Base-by-base conservation (phyloP, 108 stramenopile genomes). In the Nitzschia putrida region DNA sequence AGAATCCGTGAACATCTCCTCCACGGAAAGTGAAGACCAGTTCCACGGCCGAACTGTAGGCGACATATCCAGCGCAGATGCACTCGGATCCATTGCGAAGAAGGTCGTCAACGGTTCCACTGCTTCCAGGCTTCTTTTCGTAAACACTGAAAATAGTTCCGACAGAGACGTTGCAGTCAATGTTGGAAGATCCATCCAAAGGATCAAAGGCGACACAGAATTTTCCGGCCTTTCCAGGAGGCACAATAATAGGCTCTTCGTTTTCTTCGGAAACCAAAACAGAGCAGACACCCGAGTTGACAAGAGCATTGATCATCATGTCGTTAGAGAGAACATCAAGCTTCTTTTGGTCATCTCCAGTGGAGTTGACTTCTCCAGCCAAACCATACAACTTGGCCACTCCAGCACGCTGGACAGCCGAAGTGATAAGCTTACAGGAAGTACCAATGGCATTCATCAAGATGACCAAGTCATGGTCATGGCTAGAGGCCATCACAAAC, bases 291-390 rank as follows among this genome's bases (percentile, higher is more conserved):
- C 92, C 93, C 43, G 85, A 91, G 74, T 88, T 78, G 63, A 92
- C 83, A 47, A 99, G 85, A 0, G 97, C 93, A 74, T 97, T 98
- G 71, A 98, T 96, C 88, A 99, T 95, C 89, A 98, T 98, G 47
- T 99, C 99, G 71, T 98, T 96, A 20, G 97, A 91, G 73, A 99
- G 76, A 29, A 99, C 90, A 78, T 99, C 98, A n/a, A 99, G 93
- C 82, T 98, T 99, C 83, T 99, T 99, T 65, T 97, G 96, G 77
- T 97, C 96, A 71, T 99, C 99, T 18, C 99, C 98, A n/a, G 97
- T 97, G 39, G 85, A 82, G 84, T 98, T 99, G 60, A 91, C 88
- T 71, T 96, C 91, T 13, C 99, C 99, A 8, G 97, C 97, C 34
- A 98, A 80, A 66, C 99, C 99, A 71, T 97, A 98, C 18, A 97